These are phyloP conservation scores for Schoenoplectus triqueter DNA, from an alignment of 202 grass and related monocot genomes.

Conservation along the genomic window DNA sequence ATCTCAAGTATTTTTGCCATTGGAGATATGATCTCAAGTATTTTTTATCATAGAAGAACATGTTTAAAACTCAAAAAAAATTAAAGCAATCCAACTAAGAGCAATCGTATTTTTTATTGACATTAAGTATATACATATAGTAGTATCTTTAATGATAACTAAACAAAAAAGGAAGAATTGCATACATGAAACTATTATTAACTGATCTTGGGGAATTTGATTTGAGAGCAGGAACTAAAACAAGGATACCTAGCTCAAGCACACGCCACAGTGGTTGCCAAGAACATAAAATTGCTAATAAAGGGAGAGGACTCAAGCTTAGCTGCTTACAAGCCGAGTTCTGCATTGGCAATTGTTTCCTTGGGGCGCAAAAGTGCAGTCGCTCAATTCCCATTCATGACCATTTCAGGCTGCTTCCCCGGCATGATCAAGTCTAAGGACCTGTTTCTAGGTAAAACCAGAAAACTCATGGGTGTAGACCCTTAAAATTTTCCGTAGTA, in stretches of 20 bases:
- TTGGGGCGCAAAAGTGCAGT: constrained; percentile 45
- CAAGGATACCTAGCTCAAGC: constrained; percentile 48
- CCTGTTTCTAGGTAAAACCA: constrained; percentile 44
- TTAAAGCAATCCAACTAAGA: not conserved
- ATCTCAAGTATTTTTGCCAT: constrained; percentile 18
- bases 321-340: constrained; percentile 46
- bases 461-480: constrained; percentile 45
- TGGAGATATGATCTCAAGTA: constrained; percentile 44
- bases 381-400: constrained; percentile 48
- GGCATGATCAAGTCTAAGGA: constrained; percentile 54
- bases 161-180: too few relatives aligned
- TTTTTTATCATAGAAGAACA: constrained; percentile 12
- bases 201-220: not conserved
- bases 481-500: constrained; percentile 5
- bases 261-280: constrained; percentile 44
- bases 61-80: not conserved
- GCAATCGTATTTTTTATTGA: not conserved
- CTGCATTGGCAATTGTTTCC: constrained; percentile 46
- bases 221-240: constrained; percentile 48
- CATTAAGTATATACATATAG: not conserved
- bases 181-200: constrained; percentile 14
- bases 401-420: constrained; percentile 36
- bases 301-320: constrained; percentile 41
- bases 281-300: constrained; percentile 57
- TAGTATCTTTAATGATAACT: constrained; percentile 5